These are phyloP conservation scores for Porphyrellus cyaneotinctus DNA, from an alignment of 768 basidiomycete genomes.

Conservation along the genomic window DNA sequence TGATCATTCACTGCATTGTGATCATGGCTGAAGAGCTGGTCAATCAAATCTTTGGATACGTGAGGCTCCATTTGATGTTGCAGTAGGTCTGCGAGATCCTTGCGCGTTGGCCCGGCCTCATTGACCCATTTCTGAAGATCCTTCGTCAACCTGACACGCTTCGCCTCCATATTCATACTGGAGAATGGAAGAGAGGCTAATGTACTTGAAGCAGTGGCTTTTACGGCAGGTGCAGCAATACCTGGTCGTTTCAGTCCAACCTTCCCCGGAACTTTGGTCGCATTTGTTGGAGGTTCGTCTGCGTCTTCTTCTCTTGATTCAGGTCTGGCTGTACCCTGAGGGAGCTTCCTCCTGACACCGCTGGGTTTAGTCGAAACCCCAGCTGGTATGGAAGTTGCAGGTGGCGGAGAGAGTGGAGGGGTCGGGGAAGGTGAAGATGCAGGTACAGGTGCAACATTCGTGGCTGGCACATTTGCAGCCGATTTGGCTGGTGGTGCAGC, in stretches of 20 bases:
- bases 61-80: constrained; percentile 91
- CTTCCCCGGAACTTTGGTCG: constrained; percentile 35
- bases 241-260: constrained; percentile 45
- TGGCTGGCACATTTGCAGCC: constrained; percentile 20
- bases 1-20: constrained; percentile 94
- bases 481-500: constrained; percentile 30
- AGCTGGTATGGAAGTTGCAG: constrained; percentile 31
- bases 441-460: constrained; percentile 22
- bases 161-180: constrained; percentile 39
- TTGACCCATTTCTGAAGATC: constrained; percentile 83
- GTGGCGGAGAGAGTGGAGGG: constrained; percentile 46
- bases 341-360: constrained; percentile 71
- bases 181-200: constrained; percentile 34
- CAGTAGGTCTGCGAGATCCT: constrained; percentile 82
- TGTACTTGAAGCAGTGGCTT: constrained; percentile 32
- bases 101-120: constrained; percentile 76
- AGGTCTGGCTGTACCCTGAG: constrained; percentile 50
- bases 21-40: constrained; percentile 88
- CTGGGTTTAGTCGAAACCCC: constrained; percentile 42
- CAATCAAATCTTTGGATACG: constrained; percentile 68
- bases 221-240: constrained; percentile 28
- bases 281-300: constrained; percentile 30
- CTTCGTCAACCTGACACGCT: constrained; percentile 63
- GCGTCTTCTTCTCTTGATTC: constrained; percentile 39
- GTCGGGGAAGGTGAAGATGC: constrained; percentile 28